Conservation (phyloP, 768 basidiomycete species). For the Ephemerocybe angulata region DNA sequence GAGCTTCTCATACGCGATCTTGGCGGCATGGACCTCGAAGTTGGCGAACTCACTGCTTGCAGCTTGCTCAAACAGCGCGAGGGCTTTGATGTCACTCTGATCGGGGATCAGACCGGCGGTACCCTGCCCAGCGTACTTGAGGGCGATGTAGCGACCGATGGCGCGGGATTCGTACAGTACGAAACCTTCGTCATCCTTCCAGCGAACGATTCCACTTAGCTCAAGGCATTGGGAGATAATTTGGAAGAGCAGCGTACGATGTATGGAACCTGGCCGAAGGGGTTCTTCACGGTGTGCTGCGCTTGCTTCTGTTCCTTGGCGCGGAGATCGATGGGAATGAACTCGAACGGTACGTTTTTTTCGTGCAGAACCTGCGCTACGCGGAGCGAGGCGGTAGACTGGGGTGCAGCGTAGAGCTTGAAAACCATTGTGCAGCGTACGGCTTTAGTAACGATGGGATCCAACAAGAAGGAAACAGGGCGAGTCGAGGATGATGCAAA, state of each 20-base stretch:
- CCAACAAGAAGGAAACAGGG: background rate
- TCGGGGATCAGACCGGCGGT: conserved; percentile 46
- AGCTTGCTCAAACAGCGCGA: conserved; percentile 44
- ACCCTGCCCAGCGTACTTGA: conserved; percentile 47
- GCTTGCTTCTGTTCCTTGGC: conserved; percentile 47
- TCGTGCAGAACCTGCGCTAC: conserved; percentile 53
- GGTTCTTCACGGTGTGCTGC: conserved; percentile 46
- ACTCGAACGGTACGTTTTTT: conserved; percentile 52
- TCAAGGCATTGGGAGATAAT: conserved; percentile 15
- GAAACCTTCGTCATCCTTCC: conserved; percentile 56
- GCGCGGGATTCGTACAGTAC: conserved; percentile 54
- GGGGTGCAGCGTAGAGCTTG: conserved; percentile 38
- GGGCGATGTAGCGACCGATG: no score
- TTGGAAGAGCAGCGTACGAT: conserved; percentile 35
- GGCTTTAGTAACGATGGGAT: background rate
- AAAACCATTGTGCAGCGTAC: conserved; percentile 32
- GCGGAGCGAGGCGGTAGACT: conserved; percentile 44
- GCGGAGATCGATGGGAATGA: conserved; percentile 39
- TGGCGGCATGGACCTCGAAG: conserved; percentile 42
- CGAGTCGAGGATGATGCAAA: background rate
- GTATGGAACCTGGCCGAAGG: conserved; percentile 62
- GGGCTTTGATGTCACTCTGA: conserved; percentile 26
- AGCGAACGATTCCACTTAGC: background rate
- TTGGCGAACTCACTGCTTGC: conserved; percentile 48
- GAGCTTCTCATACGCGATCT: conserved; percentile 45